Evolutionary conservation across 116 monocot genomes (phyloP).

Genomic region (Cymodocea nodosa): DNA sequence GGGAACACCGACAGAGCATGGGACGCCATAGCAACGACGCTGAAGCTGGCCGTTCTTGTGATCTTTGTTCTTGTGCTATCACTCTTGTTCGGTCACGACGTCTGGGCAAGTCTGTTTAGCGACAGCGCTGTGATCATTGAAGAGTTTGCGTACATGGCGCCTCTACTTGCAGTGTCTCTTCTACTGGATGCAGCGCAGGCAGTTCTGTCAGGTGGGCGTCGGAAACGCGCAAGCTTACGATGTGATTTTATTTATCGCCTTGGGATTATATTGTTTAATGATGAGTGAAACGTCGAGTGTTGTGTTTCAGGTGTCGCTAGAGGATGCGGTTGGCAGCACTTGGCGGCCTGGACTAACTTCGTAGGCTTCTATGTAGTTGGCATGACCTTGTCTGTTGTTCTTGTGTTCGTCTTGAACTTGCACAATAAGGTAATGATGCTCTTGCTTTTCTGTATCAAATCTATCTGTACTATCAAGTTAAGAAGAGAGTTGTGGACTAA

Average conservation of each 20-base stretch:
- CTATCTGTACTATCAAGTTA: background rate
- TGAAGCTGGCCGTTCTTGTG: slow-evolving; percentile 45
- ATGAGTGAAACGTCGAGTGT: background rate
- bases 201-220: slow-evolving; percentile 47
- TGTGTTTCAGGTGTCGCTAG: slow-evolving; percentile 45
- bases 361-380: slow-evolving; percentile 53
- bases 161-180: background rate
- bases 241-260: slow-evolving; percentile 2
- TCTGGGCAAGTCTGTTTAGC: slow-evolving; percentile 55
- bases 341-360: slow-evolving; percentile 71
- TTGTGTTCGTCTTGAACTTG: slow-evolving; percentile 34
- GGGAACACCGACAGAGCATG: slow-evolving; percentile 48
- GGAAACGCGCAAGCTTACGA: too few species aligned
- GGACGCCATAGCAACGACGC: slow-evolving; percentile 37
- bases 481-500: too few species aligned
- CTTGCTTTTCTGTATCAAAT: too few species aligned
- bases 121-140: slow-evolving; percentile 26
- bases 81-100: slow-evolving; percentile 31
- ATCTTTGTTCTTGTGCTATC: slow-evolving; percentile 19
- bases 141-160: slow-evolving; percentile 8
- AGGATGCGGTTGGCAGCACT: slow-evolving; percentile 79
- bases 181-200: slow-evolving; percentile 1
- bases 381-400: slow-evolving; percentile 44
- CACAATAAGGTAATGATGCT: slow-evolving; percentile 41
- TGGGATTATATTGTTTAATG: too few species aligned